A percentile compares a stretch with the other conserved stretches of the same genome.
Evolutionary conservation across 2,329 filamentous ascomycete species (phyloP).

Genomic region (Penicillium brevicompactum): DNA sequence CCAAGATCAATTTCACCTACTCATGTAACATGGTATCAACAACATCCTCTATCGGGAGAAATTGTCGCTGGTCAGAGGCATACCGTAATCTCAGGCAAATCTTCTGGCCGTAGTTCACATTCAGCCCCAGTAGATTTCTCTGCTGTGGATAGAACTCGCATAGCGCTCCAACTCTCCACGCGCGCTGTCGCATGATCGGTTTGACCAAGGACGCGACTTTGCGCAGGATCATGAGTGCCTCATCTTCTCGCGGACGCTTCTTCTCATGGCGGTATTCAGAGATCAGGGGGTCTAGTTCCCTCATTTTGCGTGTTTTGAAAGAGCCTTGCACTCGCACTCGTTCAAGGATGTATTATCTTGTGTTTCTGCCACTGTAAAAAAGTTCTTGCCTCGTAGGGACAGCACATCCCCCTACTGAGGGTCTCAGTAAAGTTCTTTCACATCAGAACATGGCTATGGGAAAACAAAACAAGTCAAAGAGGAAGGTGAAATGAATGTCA

Average conservation of each 20-base stretch:
- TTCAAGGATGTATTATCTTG: too few species aligned
- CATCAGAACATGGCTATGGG: conserved; percentile 3
- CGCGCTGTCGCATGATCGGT: conserved; percentile 86
- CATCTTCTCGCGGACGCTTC: conserved; percentile 50
- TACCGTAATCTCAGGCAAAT: conserved; percentile 84
- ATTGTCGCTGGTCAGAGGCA: conserved; percentile 71
- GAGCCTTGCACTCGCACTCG: not conserved
- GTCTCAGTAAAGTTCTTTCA: not conserved
- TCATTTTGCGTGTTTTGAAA: conserved; percentile 29
- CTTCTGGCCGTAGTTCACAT: conserved; percentile 73
- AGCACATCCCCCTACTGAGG: conserved; percentile 6
- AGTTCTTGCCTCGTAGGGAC: not conserved
- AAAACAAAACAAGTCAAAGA: not conserved
- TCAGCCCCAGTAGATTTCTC: conserved; percentile 75
- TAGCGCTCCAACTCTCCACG: conserved; percentile 77
- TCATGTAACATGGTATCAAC: conserved; percentile 94
- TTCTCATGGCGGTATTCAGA: conserved; percentile 57
- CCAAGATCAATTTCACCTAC: conserved; percentile 34
- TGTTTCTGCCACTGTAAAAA: not conserved
- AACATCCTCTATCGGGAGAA: conserved; percentile 77
- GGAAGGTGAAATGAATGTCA: not conserved
- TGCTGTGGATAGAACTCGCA: conserved; percentile 84
- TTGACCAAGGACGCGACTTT: conserved; percentile 88
- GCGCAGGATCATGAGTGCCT: conserved; percentile 64
- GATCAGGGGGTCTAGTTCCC: conserved; percentile 52